Conservation (phyloP, 2,329 filamentous ascomycete species). For the Sporothrix humicola region DNA sequence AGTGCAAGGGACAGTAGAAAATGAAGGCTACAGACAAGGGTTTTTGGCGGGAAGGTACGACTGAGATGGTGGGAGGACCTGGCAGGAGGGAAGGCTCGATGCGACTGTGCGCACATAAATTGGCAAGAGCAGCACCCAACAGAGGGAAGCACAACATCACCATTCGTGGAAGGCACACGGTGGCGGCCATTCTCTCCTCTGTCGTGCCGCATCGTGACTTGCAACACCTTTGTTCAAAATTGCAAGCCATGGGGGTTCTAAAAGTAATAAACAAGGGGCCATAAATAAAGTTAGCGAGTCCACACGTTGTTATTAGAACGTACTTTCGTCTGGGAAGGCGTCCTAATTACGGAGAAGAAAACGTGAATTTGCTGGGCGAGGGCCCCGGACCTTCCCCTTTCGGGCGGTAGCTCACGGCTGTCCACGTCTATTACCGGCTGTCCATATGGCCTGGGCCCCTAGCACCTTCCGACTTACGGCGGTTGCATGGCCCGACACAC, state of each 20-base stretch:
- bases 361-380: background rate
- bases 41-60: background rate
- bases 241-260: background rate
- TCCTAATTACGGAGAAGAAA: conserved; percentile 10
- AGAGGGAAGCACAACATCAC: background rate
- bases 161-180: background rate
- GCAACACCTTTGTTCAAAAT: background rate
- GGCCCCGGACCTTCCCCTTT: conserved; percentile 30
- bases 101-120: background rate
- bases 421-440: conserved; percentile 31
- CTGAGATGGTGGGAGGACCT: background rate
- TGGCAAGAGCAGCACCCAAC: background rate
- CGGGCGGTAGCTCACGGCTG: conserved; percentile 29
- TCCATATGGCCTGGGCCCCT: conserved; percentile 8
- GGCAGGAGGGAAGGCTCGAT: background rate
- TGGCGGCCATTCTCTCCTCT: background rate
- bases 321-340: background rate
- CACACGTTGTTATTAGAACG: background rate
- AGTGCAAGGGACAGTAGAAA: background rate
- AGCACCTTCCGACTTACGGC: conserved; percentile 30
- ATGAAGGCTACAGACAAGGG: background rate
- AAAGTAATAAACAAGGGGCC: background rate
- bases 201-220: background rate
- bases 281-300: background rate
- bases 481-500: background rate